phyloP scores from a whole-genome alignment of 2,329 filamentous ascomycete genomes.

The Aspergillus pseudoterreus region DNA sequence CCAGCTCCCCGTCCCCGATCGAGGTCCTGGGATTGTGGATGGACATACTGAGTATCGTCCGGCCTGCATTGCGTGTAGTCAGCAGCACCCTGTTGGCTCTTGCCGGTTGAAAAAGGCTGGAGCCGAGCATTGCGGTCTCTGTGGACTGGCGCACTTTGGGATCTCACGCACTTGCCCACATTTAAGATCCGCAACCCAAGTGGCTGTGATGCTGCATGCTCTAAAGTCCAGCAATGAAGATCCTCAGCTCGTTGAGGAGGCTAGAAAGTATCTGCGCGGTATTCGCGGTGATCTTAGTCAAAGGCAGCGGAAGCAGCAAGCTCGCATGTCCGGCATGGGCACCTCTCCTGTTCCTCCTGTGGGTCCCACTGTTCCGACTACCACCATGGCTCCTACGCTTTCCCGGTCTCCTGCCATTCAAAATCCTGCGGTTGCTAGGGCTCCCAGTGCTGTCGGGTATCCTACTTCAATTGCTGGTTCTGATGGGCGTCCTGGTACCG shows the following conservation, averaged over 20 bases:
- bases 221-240: slow-evolving; percentile 58
- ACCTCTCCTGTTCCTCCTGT: too few relatives aligned
- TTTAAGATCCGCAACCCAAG: slow-evolving; percentile 59
- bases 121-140: slow-evolving; percentile 61
- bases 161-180: slow-evolving; percentile 57
- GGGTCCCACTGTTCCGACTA: too few relatives aligned
- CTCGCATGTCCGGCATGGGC: background rate
- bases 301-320: slow-evolving; percentile 41
- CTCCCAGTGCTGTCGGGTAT: background rate
- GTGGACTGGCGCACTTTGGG: slow-evolving; percentile 61
- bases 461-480: background rate
- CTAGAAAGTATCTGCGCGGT: slow-evolving; percentile 55
- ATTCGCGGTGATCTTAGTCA: slow-evolving; percentile 55
- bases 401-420: background rate
- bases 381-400: too few relatives aligned
- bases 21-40: slow-evolving; percentile 12
- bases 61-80: slow-evolving; percentile 53
- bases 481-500: background rate
- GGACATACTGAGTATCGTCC: slow-evolving; percentile 12
- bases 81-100: slow-evolving; percentile 53
- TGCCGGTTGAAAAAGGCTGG: slow-evolving; percentile 60
- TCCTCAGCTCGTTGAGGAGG: slow-evolving; percentile 50
- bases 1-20: background rate
- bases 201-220: slow-evolving; percentile 61
- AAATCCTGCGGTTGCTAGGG: background rate